Base-by-base conservation (phyloP, 352 stramenopile species). In the Phytopythium kandeliae region DNA sequence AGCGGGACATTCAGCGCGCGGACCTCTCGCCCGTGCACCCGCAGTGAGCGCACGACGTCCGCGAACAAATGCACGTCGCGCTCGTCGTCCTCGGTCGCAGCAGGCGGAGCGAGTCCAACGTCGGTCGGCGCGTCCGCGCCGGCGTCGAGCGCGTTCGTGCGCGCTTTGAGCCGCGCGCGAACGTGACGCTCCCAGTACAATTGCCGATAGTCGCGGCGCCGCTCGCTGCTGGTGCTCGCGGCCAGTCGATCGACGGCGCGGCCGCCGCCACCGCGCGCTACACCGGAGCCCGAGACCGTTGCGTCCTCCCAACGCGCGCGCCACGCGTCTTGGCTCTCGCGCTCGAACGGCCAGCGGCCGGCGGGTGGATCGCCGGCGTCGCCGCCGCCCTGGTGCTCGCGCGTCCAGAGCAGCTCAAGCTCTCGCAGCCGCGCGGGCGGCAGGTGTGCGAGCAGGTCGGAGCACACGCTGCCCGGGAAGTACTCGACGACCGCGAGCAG, bases 21-120 rank as follows among this genome's bases (percentile, higher is more conserved):
- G n/a, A 92, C 57, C 45, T 90, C 81, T 1, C 77, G 72, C 0
- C 74, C 77, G 33, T 88, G 79, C 26, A 87, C 54, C 46, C 84
- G 81, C 9, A 92, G 62, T 28, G 69, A 55, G 11, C 59, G 53
- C 36, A 90, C 73, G 3, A 89, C 70, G 31, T 86, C 69, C 8
- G 63, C 57, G 51, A 85, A 92, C 9, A 89, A 62, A 2, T 60
- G 52, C 12, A 54, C 34, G 4, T 21, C 16, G 10, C 6, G 41
- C 19, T 38, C 22, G 6, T 16, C 17, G 22, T 47, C 24, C 19
- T n/a, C n/a, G n/a, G n/a, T n/a, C n/a, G n/a, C n/a, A n/a, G n/a
- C n/a, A n/a, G n/a, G n/a, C n/a, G n/a, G 7, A 3, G 12, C 2
- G 9, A 38, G 19, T 60, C 21, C 8, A 35, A 11, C 31, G 11